Evolutionary conservation across 768 basidiomycete genomes (phyloP).

Genomic region (Cyclocybe cylindracea): DNA sequence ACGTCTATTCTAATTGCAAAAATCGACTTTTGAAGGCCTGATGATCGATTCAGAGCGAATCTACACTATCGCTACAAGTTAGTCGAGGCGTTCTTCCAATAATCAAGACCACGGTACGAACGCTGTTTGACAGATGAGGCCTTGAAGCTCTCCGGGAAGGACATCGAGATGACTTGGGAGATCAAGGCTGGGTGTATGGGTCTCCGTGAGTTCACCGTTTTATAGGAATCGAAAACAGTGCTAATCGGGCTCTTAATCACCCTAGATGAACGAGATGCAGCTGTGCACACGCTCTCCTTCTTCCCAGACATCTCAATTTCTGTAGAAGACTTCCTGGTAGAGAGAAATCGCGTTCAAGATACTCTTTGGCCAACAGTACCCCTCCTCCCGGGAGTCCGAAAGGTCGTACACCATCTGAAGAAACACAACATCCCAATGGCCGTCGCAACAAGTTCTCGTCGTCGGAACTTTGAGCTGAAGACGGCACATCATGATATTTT

Average conservation of each 20-base stretch:
- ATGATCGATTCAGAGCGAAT: constrained; percentile 78
- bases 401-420: constrained; percentile 71
- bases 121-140: constrained; percentile 42
- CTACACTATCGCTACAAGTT: constrained; percentile 80
- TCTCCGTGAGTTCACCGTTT: constrained; percentile 51
- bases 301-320: constrained; percentile 75
- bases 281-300: constrained; percentile 69
- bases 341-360: constrained; percentile 62
- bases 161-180: constrained; percentile 83
- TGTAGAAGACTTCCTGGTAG: constrained; percentile 56
- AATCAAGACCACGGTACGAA: neutral
- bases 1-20: neutral
- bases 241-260: neutral
- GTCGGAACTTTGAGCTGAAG: constrained; percentile 69
- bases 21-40: constrained; percentile 44
- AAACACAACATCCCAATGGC: constrained; percentile 73
- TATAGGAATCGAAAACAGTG: neutral
- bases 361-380: constrained; percentile 66
- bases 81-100: constrained; percentile 22
- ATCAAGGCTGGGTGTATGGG: constrained; percentile 92
- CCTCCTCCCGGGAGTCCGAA: constrained; percentile 72
- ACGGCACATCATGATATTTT: constrained; percentile 62
- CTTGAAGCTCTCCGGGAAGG: constrained; percentile 59
- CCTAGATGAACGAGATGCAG: constrained; percentile 65
- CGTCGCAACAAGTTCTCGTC: constrained; percentile 75